Evolutionary conservation across 1,284 basidiomycete genomes (phyloP), one percentile per base, ranked within the genome.

Genomic region (Porogramme epimiltina): DNA sequence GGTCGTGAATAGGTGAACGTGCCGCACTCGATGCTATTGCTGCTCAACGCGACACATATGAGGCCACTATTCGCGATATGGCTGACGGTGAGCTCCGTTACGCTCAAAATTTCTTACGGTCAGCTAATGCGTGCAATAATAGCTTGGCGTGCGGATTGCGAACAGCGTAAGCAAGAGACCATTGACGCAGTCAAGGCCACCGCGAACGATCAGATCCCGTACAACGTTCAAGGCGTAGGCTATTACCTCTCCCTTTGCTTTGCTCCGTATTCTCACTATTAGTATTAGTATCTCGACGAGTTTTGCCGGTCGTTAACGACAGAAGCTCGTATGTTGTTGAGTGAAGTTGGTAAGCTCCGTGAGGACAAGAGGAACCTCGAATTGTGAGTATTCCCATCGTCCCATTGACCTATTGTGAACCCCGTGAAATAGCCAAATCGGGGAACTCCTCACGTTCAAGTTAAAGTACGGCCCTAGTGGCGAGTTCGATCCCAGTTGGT

Each of bases 251-350:
- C 43, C 15, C 45, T 8, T 25, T 16, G 19, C 18, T 43, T 2
- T n/a, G n/a, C n/a, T n/a, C n/a, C n/a, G n/a, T n/a, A n/a, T n/a
- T n/a, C n/a, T n/a, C n/a, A n/a, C n/a, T n/a, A n/a, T n/a, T n/a
- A n/a, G n/a, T n/a, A n/a, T n/a, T n/a, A 84, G 83, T 90, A 90
- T 63, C 75, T 91, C 18, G 87, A 90, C 56, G 87, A 91, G 50
- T 91, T 91, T 68, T 90, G 87, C 66, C 87, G 84, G 64, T 85
- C 88, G 2, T 70, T 91, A 39, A 87, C 89, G 4, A 75, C 78
- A n/a, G 89, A 91, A 69, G 88, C 91, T 5, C 80, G 87, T 24
- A 85, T 88, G 74, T 75, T 91, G 10, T 76, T 91, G 8, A 80
- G 76, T 31, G 89, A 91, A 71, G 89, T 91, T 23, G 87, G 87